phyloP scores from a whole-genome alignment of 139 green algal genomes.

The Chlorella sp. region DNA sequence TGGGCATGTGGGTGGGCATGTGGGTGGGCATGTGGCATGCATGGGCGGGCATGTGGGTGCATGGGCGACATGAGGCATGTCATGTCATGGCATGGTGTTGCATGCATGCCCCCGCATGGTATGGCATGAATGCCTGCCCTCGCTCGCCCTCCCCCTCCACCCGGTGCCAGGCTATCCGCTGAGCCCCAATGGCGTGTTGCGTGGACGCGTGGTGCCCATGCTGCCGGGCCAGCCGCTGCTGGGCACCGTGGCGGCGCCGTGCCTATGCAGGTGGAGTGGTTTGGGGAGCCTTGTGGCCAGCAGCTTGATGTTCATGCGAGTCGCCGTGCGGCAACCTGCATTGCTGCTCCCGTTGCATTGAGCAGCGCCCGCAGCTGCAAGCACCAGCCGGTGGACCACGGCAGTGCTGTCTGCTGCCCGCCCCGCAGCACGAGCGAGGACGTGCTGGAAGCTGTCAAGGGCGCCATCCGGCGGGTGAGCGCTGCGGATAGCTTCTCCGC shows the following conservation, averaged over 20 bases:
- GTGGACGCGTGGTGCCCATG: conserved; percentile 46
- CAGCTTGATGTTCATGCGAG: conserved; percentile 76
- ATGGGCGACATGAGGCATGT: neutral
- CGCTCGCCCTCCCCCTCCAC: neutral
- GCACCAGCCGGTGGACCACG: no score
- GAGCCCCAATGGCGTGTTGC: neutral
- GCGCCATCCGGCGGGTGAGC: no score
- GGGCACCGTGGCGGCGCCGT: neutral
- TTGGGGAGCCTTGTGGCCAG: conserved; percentile 77
- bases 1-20: neutral
- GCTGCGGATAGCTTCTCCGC: no score
- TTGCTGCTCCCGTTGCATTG: no score
- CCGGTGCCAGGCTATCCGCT: neutral
- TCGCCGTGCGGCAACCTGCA: conserved; percentile 64
- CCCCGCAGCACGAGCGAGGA: no score
- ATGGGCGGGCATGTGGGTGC: neutral
- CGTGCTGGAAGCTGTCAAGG: no score
- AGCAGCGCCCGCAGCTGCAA: no score
- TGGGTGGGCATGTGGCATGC: no score
- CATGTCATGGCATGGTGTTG: neutral
- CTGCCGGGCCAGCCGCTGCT: conserved; percentile 44
- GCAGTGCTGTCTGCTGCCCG: no score
- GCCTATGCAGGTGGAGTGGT: neutral
- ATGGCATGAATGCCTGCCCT: neutral
- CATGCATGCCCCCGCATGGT: no score